Evolutionary conservation across 176 grass and related monocot species (phyloP), one percentile per base, ranked within the genome.

Genomic region (Zizania latifolia): DNA sequence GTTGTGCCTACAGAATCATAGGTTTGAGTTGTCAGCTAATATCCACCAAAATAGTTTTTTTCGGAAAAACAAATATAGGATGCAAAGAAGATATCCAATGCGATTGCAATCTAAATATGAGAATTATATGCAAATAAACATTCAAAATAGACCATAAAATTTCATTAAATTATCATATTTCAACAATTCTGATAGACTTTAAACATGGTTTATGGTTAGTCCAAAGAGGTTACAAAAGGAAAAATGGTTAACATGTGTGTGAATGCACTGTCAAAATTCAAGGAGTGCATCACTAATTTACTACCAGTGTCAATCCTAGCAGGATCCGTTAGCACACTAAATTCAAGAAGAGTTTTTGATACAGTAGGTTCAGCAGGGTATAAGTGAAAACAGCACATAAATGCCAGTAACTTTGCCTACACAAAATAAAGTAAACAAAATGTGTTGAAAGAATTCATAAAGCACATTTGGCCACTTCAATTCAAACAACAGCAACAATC

Each of bases 1-100:
- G 80, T 0, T 59, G 64, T 73, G 67, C 35, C 91, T 93, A 57
- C n/a, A 68, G 13, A 38, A 43, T 46, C 17, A 72, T 14, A 85
- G n/a, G 4, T 39, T n/a, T 19, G 83, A 58, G 48, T 17, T 8
- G 23, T 70, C 39, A 65, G 5, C 51, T 4, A 23, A 77, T 35
- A 38, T 46, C 22, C 24, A 65, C 10, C 5, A 6, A 23, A 21
- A 23, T 24, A 53, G 44, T 4, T 16, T 0, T 48, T 48, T 10
- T 53, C 0, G 48, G 7, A 51, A 53, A 48, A 45, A 6, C 1
- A 48, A 1, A 2, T 48, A 2, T 2, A 19, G 6, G 44, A 19
- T 48, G 44, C 44, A 48, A 48, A 17, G 44, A 48, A 17, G 44
- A 19, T 45, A 48, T 19, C 19, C 17, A 50, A 10, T 10, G n/a